A percentile compares a stretch with the other conserved stretches of the same genome.
phyloP scores from a whole-genome alignment of 371 early-diverging fungal species.

The Zychaea mexicana region DNA sequence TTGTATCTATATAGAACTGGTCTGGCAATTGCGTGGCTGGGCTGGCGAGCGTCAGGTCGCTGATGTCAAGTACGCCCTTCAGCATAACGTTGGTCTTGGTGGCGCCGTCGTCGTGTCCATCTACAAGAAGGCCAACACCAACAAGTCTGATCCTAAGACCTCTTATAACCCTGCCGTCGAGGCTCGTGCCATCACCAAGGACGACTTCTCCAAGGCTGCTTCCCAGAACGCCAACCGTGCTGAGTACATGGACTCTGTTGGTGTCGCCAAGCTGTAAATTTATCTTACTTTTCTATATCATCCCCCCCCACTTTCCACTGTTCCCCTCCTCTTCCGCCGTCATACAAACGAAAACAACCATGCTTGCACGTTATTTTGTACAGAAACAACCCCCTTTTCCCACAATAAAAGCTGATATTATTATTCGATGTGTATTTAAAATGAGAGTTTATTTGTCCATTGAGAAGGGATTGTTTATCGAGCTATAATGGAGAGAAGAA shows the following conservation, averaged over 20 bases:
- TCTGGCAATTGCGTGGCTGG: conserved; percentile 76
- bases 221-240: conserved; percentile 49
- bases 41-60: conserved; percentile 76
- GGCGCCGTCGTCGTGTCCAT: conserved; percentile 76
- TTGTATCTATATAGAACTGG: conserved; percentile 49
- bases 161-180: conserved; percentile 76
- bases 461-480: too few species aligned
- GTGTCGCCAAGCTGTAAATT: conserved; percentile 37
- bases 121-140: conserved; percentile 60
- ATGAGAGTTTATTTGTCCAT: too few species aligned
- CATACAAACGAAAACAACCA: too few species aligned
- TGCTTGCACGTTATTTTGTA: too few species aligned
- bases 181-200: conserved; percentile 60
- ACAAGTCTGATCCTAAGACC: conserved; percentile 49
- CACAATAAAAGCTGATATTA: too few species aligned
- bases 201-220: conserved; percentile 61
- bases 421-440: too few species aligned
- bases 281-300: neutral
- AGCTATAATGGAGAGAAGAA: too few species aligned
- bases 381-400: too few species aligned
- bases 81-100: conserved; percentile 84
- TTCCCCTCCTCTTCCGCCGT: too few species aligned
- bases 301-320: neutral
- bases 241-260: conserved; percentile 28
- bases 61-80: conserved; percentile 67